A percentile compares a stretch with the other conserved stretches of the same genome.
Conservation (phyloP, 2,329 filamentous ascomycete genomes). For the Pestalotiopsis sp. region DNA sequence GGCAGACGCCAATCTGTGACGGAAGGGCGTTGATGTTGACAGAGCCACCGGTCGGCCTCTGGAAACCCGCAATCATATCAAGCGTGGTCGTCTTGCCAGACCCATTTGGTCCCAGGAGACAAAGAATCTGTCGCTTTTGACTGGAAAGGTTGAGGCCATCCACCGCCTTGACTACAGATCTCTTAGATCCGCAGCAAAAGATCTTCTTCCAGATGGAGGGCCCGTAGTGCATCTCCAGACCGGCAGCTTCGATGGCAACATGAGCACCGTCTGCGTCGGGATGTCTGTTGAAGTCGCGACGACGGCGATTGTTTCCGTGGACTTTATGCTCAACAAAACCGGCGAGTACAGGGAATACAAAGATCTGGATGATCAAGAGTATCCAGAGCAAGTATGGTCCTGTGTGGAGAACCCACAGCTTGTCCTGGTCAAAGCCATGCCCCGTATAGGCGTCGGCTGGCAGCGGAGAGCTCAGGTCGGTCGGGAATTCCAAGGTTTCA, state of each 20-base stretch:
- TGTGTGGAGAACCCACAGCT: conserved; percentile 27
- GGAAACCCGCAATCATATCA: conserved; percentile 68
- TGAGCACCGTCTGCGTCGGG: conserved; percentile 22
- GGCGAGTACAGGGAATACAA: conserved; percentile 35
- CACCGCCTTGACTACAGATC: conserved; percentile 51
- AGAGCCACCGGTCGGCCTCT: conserved; percentile 60
- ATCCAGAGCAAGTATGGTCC: conserved; percentile 31
- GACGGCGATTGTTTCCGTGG: conserved; percentile 38
- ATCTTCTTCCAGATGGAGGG: conserved; percentile 31
- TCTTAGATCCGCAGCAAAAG: conserved; percentile 26
- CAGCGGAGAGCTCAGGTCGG: conserved; percentile 22
- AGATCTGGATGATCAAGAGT: conserved; percentile 35
- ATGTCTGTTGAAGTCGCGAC: conserved; percentile 24
- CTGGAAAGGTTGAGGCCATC: conserved; percentile 63
- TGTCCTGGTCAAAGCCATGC: conserved; percentile 5
- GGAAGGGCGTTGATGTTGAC: conserved; percentile 59
- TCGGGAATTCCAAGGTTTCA: conserved; percentile 20
- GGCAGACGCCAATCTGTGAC: conserved; percentile 63
- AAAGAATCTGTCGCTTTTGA: conserved; percentile 63
- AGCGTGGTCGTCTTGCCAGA: conserved; percentile 73
- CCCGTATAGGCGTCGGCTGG: neutral
- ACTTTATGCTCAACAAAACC: conserved; percentile 34
- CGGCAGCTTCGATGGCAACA: conserved; percentile 23
- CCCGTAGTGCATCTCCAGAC: conserved; percentile 36
- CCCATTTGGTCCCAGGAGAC: conserved; percentile 71